These are phyloP conservation scores for Pyrenophora graminea DNA, from an alignment of 2,329 filamentous ascomycete genomes.

Conservation along the genomic window DNA sequence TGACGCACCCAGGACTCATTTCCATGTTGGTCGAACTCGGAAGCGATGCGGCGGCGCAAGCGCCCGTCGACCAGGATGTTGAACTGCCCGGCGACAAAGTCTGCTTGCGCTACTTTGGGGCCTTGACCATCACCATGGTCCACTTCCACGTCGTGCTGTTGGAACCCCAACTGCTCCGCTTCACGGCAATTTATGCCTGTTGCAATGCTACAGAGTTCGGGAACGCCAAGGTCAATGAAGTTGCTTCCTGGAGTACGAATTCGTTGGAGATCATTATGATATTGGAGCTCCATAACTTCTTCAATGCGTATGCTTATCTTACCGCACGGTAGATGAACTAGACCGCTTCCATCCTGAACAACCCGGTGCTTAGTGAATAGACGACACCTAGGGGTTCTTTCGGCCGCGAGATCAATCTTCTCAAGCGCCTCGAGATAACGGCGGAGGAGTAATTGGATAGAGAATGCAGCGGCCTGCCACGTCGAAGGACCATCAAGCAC, in stretches of 20 bases:
- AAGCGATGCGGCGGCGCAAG: slow-evolving; percentile 10
- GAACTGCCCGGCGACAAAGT: slow-evolving; percentile 12
- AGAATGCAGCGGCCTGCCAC: slow-evolving; percentile 19
- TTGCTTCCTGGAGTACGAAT: slow-evolving; percentile 21
- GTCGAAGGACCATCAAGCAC: slow-evolving; percentile 24
- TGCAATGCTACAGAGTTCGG: slow-evolving; percentile 10
- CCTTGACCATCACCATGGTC: slow-evolving; percentile 24
- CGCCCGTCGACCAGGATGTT: slow-evolving; percentile 11
- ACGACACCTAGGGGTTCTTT: slow-evolving; percentile 14
- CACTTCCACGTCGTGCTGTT: slow-evolving; percentile 19
- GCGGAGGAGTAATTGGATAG: slow-evolving; percentile 19
- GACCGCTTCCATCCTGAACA: slow-evolving; percentile 20
- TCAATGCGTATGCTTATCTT: slow-evolving; percentile 22
- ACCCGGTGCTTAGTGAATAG: slow-evolving; percentile 22
- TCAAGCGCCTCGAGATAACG: slow-evolving; percentile 23
- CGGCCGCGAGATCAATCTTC: slow-evolving; percentile 17
- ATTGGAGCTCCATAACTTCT: slow-evolving; percentile 19
- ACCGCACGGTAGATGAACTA: slow-evolving; percentile 13
- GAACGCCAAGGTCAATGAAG: slow-evolving; percentile 10
- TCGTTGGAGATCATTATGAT: slow-evolving; percentile 15
- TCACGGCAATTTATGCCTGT: slow-evolving; percentile 17
- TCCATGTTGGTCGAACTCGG: slow-evolving; percentile 8
- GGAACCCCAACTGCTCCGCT: slow-evolving; percentile 21
- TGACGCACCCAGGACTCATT: slow-evolving; percentile 12
- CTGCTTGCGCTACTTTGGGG: slow-evolving; percentile 11